These are phyloP conservation scores for Phytophthora capsici DNA, from an alignment of 352 stramenopile genomes.

Conservation along the genomic window DNA sequence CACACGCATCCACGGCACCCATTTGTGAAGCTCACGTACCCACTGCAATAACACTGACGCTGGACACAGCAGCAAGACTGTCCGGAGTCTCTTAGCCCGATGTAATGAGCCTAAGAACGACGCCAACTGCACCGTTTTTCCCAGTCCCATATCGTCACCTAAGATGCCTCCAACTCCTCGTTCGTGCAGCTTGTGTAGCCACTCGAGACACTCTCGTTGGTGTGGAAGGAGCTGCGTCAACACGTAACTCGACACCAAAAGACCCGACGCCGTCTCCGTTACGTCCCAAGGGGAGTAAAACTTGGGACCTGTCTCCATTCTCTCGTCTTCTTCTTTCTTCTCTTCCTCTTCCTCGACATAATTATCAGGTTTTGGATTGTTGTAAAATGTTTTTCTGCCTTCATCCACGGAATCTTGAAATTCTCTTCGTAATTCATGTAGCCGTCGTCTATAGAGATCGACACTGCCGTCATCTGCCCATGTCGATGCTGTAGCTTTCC, in stretches of 20 bases:
- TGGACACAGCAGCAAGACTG: constrained; percentile 94
- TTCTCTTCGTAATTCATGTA: constrained; percentile 42
- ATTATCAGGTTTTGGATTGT: constrained; percentile 30
- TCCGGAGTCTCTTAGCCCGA: constrained; percentile 54
- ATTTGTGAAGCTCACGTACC: constrained; percentile 95
- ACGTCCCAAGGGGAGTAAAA: constrained; percentile 60
- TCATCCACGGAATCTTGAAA: constrained; percentile 35
- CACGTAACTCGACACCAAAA: constrained; percentile 75
- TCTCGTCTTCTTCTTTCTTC: constrained; percentile 15
- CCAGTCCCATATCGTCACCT: constrained; percentile 95
- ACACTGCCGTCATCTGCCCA: constrained; percentile 54
- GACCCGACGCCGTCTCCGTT: constrained; percentile 65
- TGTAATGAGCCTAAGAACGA: constrained; percentile 86
- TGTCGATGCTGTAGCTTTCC: constrained; percentile 34
- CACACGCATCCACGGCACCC: constrained; percentile 89
- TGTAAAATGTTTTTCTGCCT: constrained; percentile 51
- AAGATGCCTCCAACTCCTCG: constrained; percentile 98
- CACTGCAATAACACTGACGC: constrained; percentile 96
- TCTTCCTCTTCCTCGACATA: constrained; percentile 18
- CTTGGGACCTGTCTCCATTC: constrained; percentile 20
- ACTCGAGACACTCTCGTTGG: constrained; percentile 95
- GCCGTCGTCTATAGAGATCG: constrained; percentile 35
- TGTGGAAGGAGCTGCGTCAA: constrained; percentile 92
- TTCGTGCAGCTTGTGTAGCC: constrained; percentile 96
- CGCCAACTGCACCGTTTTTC: constrained; percentile 96